phyloP scores from a whole-genome alignment of 164 flowering plant genomes.

The Tinospora cordifolia region DNA sequence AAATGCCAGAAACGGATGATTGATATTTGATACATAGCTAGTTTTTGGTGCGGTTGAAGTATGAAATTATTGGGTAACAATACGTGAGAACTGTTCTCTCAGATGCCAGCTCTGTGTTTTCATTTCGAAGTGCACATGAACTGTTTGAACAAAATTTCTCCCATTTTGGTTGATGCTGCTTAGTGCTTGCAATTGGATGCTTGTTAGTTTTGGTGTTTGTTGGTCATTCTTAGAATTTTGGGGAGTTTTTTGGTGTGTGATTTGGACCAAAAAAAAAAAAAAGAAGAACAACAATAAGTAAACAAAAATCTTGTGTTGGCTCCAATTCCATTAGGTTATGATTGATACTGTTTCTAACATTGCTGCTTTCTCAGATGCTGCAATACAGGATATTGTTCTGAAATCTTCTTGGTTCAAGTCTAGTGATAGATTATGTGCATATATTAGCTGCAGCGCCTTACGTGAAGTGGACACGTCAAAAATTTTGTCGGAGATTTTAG shows the following conservation, averaged over 20 bases:
- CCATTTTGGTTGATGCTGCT: too few relatives aligned
- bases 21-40: neutral
- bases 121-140: too few relatives aligned
- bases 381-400: conserved; percentile 59
- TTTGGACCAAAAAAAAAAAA: too few relatives aligned
- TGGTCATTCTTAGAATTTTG: too few relatives aligned
- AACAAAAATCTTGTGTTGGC: neutral
- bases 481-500: conserved; percentile 49
- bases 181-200: too few relatives aligned
- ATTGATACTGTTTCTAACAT: neutral
- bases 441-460: conserved; percentile 75
- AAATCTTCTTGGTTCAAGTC: conserved; percentile 86
- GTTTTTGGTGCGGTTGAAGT: neutral
- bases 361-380: conserved; percentile 44
- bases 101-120: too few relatives aligned
- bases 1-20: neutral
- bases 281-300: too few relatives aligned
- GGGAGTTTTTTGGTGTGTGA: too few relatives aligned
- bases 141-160: too few relatives aligned
- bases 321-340: neutral
- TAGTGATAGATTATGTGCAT: conserved; percentile 76
- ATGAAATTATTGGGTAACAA: neutral
- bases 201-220: too few relatives aligned
- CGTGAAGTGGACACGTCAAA: conserved; percentile 83
- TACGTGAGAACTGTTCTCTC: neutral